Percentiles rank a stretch among this genome's conserved stretches.
Conservation (phyloP, 1,139 yeast species). For the Oligophagozyma castellii region DNA sequence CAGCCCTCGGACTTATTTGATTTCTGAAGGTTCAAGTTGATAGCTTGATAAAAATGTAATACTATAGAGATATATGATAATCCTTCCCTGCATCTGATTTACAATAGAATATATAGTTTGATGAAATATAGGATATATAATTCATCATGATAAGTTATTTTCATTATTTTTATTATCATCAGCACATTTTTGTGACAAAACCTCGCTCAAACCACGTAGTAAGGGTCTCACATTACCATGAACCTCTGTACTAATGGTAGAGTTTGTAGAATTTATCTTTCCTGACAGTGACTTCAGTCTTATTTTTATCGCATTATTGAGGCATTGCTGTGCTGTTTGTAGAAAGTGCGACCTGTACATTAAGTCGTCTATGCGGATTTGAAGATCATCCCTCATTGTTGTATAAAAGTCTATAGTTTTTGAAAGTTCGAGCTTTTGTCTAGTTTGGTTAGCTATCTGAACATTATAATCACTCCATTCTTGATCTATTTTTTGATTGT, state of each 20-base stretch:
- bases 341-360: slow-evolving; percentile 7
- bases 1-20: too few relatives aligned
- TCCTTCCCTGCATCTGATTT: too few relatives aligned
- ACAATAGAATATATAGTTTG: too few relatives aligned
- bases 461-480: slow-evolving; percentile 15
- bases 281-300: neutral
- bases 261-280: neutral
- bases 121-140: too few relatives aligned
- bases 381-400: slow-evolving; percentile 6
- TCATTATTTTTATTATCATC: too few relatives aligned
- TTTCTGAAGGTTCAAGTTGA: too few relatives aligned
- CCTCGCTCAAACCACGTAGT: too few relatives aligned
- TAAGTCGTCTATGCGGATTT: slow-evolving; percentile 8
- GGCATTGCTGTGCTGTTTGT: slow-evolving; percentile 6
- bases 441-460: neutral
- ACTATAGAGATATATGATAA: too few relatives aligned
- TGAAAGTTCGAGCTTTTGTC: neutral
- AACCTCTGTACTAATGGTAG: neutral
- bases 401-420: slow-evolving; percentile 1
- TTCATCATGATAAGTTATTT: too few relatives aligned
- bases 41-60: too few relatives aligned
- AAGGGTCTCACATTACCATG: neutral
- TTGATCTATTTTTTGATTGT: slow-evolving; percentile 7
- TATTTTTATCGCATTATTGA: slow-evolving; percentile 4
- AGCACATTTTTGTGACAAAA: too few relatives aligned